Evolutionary conservation across 2,329 filamentous ascomycete genomes (phyloP), one percentile per base, ranked within the genome.

Genomic region (Colletotrichum karsti): DNA sequence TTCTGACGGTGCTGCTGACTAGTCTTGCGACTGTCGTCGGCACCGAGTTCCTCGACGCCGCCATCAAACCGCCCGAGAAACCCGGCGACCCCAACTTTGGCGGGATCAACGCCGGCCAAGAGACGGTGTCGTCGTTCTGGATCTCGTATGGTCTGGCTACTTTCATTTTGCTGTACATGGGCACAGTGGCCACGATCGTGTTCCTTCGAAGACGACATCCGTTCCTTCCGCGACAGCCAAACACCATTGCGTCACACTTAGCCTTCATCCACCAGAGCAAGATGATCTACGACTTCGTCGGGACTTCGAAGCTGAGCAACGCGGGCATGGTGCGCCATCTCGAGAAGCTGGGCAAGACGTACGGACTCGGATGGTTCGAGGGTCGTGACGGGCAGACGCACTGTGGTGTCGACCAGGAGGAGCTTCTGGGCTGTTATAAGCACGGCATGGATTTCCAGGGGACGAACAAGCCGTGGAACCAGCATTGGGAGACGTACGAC

Each of bases 191-290:
- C 1, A 77, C 79, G 1, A 73, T 90, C 1, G 90, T 92, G 18
- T 91, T 92, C 73, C 64, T 83, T 18, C 85, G 87, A 2, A 88
- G 92, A 13, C 85, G 90, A 0, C 88, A 90, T 62, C 88, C 92
- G 3, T 94, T 95, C 77, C 81, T 95, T 63, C 93, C 93, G 1
- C 87, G 93, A 5, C 91, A 94, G 81, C 92, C 92, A 4, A 93
- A 91, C 73, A 94, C 92, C 20, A 94, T 95, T 72, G 90, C 92
- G 2, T 90, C 88, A 46, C 88, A 94, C 59, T 83, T 95, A 60
- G 92, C 91, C 0, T 95, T 92, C 74, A 92, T 95, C 67, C 91
- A 95, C 78, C 92, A 94, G 80, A 91, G 88, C 77, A 92, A 92
- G 79, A 94, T 95, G 92, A 81, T 95, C 50, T 90, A 90, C 70